phyloP scores from a whole-genome alignment of 208 protist species.

The Acanthamoeba culbertsoni region DNA sequence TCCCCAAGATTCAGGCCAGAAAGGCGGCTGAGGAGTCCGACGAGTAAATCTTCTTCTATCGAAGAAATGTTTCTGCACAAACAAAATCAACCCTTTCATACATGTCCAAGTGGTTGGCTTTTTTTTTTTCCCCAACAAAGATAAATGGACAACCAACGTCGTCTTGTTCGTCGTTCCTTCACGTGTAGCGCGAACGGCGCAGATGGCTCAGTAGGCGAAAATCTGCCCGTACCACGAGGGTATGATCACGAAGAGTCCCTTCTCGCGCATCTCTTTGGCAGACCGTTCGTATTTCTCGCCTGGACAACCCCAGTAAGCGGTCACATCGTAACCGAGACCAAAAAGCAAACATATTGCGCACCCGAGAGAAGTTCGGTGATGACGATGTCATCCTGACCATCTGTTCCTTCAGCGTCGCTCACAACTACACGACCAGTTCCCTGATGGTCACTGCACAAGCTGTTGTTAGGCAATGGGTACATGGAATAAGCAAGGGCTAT shows the following conservation, averaged over 20 bases:
- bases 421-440: slow-evolving; percentile 58
- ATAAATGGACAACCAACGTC: too few species aligned
- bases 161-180: too few species aligned
- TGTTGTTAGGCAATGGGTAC: background rate
- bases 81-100: background rate
- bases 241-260: slow-evolving; percentile 78
- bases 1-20: slow-evolving; percentile 27
- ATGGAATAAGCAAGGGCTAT: background rate
- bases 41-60: background rate
- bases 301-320: background rate
- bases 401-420: slow-evolving; percentile 64
- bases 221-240: slow-evolving; percentile 80
- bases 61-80: background rate
- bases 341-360: background rate
- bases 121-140: too few species aligned
- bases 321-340: background rate
- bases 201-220: slow-evolving; percentile 77
- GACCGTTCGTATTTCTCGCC: slow-evolving; percentile 70
- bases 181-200: background rate
- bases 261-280: slow-evolving; percentile 70
- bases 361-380: slow-evolving; percentile 73
- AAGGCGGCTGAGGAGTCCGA: background rate
- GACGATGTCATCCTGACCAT: slow-evolving; percentile 70
- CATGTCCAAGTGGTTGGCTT: background rate
- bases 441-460: background rate